Base-by-base conservation (phyloP, 768 basidiomycete genomes). In the Lactarius evosmus region DNA sequence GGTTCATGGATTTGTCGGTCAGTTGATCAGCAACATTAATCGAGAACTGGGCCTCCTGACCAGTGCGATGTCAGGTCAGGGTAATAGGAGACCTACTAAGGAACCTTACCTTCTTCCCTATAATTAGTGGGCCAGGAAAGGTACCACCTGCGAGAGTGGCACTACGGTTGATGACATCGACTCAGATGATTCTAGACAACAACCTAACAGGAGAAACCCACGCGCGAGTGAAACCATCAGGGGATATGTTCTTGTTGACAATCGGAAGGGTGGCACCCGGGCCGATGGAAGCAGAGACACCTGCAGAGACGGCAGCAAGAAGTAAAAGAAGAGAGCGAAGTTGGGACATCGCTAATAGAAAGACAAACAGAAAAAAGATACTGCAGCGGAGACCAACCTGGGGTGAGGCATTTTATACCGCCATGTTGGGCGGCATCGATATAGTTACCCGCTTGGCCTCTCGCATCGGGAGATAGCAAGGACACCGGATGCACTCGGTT, bases 211-310 rank as follows among this genome's bases (percentile, higher is more conserved):
- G 5, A 14, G 17, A 22, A 22, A 34, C 56, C 25, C 27, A 56
- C 56, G 56, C 32, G 34, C 56, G 56, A 56, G 33, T 11, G 36
- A 40, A 56, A 36, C 56, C 56, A 56, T 56, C 56, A 22, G 56
- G 56, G 19, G 56, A 19, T 16, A 56, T 36, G 36, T 56, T 56
- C 17, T 38, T 32, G 46, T 64, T 64, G 41, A 38, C 33, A 27
- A 64, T 60, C 3, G 17, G 16, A 22, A 64, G 40, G n/a, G 11
- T 8, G 17, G 52, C 27, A 5, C 9, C 8, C 11, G 58, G 58
- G 4, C 63, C 63, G n/a, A 64, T 36, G n/a, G 41, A 50, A 33
- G 34, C 30, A 2, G 36, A 62, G 25, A 52, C 36, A 17, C 17
- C 34, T n/a, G 25, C 56, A 58, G 41, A 64, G 38, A 44, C 16